Conservation (phyloP, 352 stramenopile species). For the Saprolegnia parasitica region DNA sequence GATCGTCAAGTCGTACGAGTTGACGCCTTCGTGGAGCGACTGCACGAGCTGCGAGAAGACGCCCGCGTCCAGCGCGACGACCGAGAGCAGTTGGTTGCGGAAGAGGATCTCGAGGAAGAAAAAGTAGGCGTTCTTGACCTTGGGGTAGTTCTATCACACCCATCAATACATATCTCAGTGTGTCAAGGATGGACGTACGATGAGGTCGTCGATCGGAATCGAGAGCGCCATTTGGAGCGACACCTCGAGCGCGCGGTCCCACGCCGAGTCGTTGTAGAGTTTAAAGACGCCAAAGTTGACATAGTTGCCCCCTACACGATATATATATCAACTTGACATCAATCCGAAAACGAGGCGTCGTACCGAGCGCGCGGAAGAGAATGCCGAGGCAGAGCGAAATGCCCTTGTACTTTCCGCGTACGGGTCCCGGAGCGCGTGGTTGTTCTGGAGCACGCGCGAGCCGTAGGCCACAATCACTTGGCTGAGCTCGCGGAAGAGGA, state of each 20-base stretch:
- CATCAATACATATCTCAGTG: neutral
- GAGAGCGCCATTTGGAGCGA: conserved; percentile 92
- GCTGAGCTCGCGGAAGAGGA: conserved; percentile 96
- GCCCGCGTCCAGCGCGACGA: conserved; percentile 88
- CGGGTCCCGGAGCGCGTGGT: conserved; percentile 39
- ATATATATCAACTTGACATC: neutral
- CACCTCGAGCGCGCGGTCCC: conserved; percentile 93
- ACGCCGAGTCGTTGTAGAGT: conserved; percentile 95
- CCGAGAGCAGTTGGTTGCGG: conserved; percentile 93
- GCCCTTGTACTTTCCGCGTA: conserved; percentile 98
- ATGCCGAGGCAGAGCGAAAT: conserved; percentile 93
- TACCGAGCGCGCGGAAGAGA: conserved; percentile 67
- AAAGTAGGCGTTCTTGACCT: conserved; percentile 97
- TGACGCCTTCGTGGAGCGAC: conserved; percentile 86
- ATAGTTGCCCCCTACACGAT: conserved; percentile 88
- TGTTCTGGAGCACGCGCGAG: conserved; percentile 74
- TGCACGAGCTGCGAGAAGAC: conserved; percentile 97
- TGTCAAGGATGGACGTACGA: conserved; percentile 38
- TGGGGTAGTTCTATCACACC: conserved; percentile 80
- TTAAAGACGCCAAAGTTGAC: conserved; percentile 99
- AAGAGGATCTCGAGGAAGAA: conserved; percentile 98
- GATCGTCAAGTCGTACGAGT: conserved; percentile 89
- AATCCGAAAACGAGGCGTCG: neutral
- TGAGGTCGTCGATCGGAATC: conserved; percentile 94
- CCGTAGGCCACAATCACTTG: conserved; percentile 95